Base-by-base conservation (phyloP, 768 basidiomycete genomes). In the Phlebiopsis flavidoalba region DNA sequence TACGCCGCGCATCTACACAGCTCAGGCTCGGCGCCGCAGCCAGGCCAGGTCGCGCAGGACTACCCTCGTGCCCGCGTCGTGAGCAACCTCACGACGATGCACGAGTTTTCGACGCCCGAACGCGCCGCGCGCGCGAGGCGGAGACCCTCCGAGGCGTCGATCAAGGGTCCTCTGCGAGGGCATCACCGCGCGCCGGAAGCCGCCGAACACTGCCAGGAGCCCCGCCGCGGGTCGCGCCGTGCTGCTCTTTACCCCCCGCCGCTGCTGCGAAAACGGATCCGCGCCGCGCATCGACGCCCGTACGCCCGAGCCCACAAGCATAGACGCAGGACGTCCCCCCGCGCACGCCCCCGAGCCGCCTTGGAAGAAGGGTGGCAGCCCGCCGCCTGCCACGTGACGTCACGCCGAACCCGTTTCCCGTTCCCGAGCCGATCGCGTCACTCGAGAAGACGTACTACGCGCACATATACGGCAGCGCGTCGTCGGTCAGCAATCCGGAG, bases 91-190 rank as follows among this genome's bases (percentile, higher is more conserved):
- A 77, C 86, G 71, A 89, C 80, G 21, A 84, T 87, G 43, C 83
- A 89, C 64, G 92, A 95, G 71, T 95, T 95, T 72, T 85, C 86
- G 40, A 86, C 81, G 8, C 69, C 73, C 11, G 86, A 87, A 57
- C 80, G 83, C 58, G 82, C 89, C 17, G 72, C 83, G 61, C 82
- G 85, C 66, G 88, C 83, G 15, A 93, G n/a, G n/a, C 91, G 26
- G 84, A 85, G 69, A 82, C 85, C 46, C 74, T 95, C n/a, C 66
- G 85, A 91, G 71, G 78, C 78, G 35, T 77, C 85, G 12, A 84
- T 93, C 62, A 79, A 79, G 64, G 86, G 88, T n/a, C 2, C 73
- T 92, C 36, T 93, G 90, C 71, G 88, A 87, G 64, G 87, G 85
- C 14, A 78, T 88, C 40, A 61, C 65, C 15, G 58, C 68, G 26